Conservation (phyloP, 306 rosid species). For the Ochetophila trinervis region DNA sequence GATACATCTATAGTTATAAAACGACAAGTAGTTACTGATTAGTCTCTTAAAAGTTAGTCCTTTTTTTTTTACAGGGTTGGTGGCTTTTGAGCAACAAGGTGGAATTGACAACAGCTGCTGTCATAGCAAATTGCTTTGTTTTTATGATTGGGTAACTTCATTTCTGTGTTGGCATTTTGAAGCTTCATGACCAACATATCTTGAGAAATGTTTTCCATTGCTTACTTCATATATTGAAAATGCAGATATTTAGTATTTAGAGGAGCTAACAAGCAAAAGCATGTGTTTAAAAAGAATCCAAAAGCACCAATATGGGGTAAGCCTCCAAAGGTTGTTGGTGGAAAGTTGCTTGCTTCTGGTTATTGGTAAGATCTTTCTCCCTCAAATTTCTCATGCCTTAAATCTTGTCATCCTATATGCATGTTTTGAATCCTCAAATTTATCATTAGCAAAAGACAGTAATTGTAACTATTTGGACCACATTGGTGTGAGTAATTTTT, state of each 20-base stretch:
- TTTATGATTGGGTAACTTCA: slow-evolving; percentile 78
- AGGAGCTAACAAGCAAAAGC: slow-evolving; percentile 99
- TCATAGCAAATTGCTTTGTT: slow-evolving; percentile 67
- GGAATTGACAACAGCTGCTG: slow-evolving; percentile 55
- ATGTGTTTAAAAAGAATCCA: slow-evolving; percentile 78
- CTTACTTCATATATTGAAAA: slow-evolving; percentile 3
- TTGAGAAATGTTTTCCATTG: background rate
- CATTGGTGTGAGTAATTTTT: background rate
- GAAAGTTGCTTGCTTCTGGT: slow-evolving; percentile 95
- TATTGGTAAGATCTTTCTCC: slow-evolving; percentile 67
- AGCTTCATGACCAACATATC: background rate
- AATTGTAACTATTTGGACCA: background rate
- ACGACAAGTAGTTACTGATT: slow-evolving; percentile 5
- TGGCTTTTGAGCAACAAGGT: slow-evolving; percentile 79
- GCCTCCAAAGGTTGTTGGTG: slow-evolving; percentile 82
- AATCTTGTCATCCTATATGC: background rate
- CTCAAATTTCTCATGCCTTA: background rate
- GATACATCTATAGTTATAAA: slow-evolving; percentile 15
- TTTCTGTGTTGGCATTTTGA: slow-evolving; percentile 5
- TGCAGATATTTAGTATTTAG: slow-evolving; percentile 84
- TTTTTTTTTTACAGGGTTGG: slow-evolving; percentile 67
- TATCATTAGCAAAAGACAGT: too few species aligned
- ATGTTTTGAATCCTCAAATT: background rate
- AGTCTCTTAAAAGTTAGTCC: background rate
- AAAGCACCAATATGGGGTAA: slow-evolving; percentile 88